Conservation (phyloP, 345 rosid species). For the Aquilaria malaccensis region DNA sequence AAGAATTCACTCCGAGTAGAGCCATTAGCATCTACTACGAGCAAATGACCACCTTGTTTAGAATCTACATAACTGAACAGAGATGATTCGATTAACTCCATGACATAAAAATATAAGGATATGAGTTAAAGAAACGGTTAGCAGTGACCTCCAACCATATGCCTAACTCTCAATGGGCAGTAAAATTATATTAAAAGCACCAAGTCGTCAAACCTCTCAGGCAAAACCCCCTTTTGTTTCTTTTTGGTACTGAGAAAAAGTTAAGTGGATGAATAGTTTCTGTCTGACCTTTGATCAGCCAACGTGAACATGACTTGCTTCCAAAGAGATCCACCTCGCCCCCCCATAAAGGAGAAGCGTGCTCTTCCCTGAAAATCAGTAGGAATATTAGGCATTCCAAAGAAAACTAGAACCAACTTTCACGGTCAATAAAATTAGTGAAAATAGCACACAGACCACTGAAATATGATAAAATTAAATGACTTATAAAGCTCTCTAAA, state of each 20-base stretch:
- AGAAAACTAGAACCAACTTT: background rate
- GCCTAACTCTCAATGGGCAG: no score
- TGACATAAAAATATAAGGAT: no score
- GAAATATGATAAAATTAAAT: background rate
- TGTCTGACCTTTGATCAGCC: conserved; percentile 58
- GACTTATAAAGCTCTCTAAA: no score
- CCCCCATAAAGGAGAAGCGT: conserved; percentile 91
- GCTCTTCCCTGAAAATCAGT: conserved; percentile 59
- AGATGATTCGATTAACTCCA: background rate
- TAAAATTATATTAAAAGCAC: no score
- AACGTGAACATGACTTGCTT: conserved; percentile 80
- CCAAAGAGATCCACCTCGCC: conserved; percentile 95
- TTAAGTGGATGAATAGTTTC: conserved; percentile 19
- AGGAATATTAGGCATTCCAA: background rate
- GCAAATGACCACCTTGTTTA: conserved; percentile 50
- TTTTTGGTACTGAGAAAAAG: background rate
- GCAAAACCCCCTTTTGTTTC: no score
- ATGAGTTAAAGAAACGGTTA: no score
- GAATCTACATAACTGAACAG: conserved; percentile 31
- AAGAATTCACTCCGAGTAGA: conserved; percentile 30
- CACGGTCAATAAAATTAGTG: background rate
- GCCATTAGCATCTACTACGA: conserved; percentile 54
- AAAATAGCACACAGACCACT: background rate
- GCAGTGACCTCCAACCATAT: no score
- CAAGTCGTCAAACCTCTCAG: no score